Evolutionary conservation across 2,329 filamentous ascomycete species (phyloP).

Genomic region (Cadophora luteo-olivacea): DNA sequence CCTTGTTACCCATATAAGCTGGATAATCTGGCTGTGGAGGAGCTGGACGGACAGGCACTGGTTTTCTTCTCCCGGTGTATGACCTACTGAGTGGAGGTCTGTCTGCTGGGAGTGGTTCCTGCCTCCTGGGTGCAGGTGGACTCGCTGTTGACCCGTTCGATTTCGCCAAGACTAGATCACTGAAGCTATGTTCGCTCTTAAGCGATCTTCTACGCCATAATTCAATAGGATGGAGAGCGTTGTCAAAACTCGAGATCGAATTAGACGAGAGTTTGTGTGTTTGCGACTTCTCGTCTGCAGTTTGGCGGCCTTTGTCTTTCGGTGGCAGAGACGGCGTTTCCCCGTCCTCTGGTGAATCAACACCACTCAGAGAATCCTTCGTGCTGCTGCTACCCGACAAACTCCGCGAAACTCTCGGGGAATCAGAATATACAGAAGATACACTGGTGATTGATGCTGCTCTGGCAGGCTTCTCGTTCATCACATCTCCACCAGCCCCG

Average conservation of each 20-base stretch:
- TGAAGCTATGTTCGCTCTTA: constrained; percentile 39
- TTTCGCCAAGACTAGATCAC: constrained; percentile 41
- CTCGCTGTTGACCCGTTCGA: constrained; percentile 44
- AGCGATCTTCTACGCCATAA: constrained; percentile 42
- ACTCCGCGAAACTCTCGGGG: constrained; percentile 33
- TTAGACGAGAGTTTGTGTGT: constrained; percentile 32
- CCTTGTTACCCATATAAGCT: constrained; percentile 42
- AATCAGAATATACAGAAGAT: constrained; percentile 41
- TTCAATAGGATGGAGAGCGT: constrained; percentile 36
- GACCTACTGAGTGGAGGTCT: too few species aligned
- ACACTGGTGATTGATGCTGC: constrained; percentile 34
- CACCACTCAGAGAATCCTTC: constrained; percentile 38
- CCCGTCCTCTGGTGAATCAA: constrained; percentile 36
- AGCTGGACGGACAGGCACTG: constrained; percentile 39
- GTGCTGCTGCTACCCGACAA: constrained; percentile 36
- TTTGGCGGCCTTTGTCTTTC: constrained; percentile 32
- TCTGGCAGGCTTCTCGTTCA: constrained; percentile 22
- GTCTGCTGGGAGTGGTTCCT: constrained; percentile 20
- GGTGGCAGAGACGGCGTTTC: constrained; percentile 36
- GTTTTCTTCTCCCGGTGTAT: constrained; percentile 33
- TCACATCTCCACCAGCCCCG: not conserved
- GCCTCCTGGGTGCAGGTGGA: constrained; percentile 36
- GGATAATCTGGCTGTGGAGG: constrained; percentile 41
- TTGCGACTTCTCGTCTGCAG: constrained; percentile 12
- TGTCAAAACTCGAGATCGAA: constrained; percentile 32